phyloP scores from a whole-genome alignment of 805 yeast species.

The Saitoella complicata region DNA sequence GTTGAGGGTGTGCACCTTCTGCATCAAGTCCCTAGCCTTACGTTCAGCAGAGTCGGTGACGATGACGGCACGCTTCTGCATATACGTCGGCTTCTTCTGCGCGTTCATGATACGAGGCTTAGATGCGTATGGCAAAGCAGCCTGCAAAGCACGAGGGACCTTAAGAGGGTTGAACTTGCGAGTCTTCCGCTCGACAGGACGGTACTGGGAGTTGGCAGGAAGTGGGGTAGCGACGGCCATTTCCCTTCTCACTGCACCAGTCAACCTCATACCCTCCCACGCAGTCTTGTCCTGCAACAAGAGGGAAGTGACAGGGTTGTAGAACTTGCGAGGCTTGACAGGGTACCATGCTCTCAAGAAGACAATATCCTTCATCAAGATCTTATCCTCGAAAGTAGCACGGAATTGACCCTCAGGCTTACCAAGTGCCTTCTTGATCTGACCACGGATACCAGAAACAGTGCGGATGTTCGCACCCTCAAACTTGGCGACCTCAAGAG shows the following conservation, averaged over 20 bases:
- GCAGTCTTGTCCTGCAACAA: conserved; percentile 58
- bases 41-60: conserved; percentile 57
- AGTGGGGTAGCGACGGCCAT: conserved; percentile 47
- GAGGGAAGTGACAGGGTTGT: conserved; percentile 90
- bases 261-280: conserved; percentile 94
- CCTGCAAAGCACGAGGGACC: conserved; percentile 66
- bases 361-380: conserved; percentile 76
- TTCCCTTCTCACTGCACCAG: conserved; percentile 83
- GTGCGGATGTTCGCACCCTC: conserved; percentile 97
- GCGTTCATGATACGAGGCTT: conserved; percentile 83
- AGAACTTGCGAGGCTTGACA: conserved; percentile 73
- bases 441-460: conserved; percentile 95
- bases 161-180: conserved; percentile 75
- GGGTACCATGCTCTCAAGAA: conserved; percentile 96
- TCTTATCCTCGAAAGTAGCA: conserved; percentile 93
- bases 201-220: conserved; percentile 34
- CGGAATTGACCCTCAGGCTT: conserved; percentile 92
- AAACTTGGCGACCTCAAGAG: conserved; percentile 90
- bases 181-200: conserved; percentile 55
- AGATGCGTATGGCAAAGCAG: conserved; percentile 76
- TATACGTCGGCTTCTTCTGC: conserved; percentile 46
- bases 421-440: conserved; percentile 83
- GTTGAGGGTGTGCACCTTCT: conserved; percentile 68
- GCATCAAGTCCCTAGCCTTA: conserved; percentile 79
- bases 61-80: conserved; percentile 86